Percentiles rank a stretch among this genome's conserved stretches.
Evolutionary conservation across 345 rosid species (phyloP).

Genomic region (Raphanus raphanistrum): DNA sequence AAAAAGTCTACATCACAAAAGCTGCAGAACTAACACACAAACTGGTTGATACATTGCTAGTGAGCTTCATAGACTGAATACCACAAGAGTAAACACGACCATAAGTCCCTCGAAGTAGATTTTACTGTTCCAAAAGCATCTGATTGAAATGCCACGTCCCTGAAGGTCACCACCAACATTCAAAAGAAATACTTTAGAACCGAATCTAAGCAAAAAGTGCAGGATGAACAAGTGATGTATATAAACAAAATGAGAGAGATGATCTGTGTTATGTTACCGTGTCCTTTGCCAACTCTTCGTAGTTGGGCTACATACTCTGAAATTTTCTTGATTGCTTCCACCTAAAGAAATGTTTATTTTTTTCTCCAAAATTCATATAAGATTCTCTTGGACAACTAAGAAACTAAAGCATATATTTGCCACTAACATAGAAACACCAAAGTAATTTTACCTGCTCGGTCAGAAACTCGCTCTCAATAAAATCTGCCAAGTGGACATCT

Average conservation of each 20-base stretch:
- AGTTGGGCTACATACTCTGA: slow-evolving; percentile 66
- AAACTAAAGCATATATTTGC: slow-evolving; percentile 14
- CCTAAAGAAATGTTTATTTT: slow-evolving; percentile 36
- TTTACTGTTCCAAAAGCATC: slow-evolving; percentile 62
- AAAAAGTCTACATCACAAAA: not conserved
- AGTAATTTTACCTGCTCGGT: slow-evolving; percentile 61
- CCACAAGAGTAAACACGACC: not conserved
- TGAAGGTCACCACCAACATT: slow-evolving; percentile 37
- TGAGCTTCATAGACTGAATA: not conserved
- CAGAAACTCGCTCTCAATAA: slow-evolving; percentile 67
- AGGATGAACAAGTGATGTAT: not conserved
- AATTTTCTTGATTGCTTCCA: slow-evolving; percentile 65
- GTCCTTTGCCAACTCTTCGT: slow-evolving; percentile 77
- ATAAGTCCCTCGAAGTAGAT: slow-evolving; percentile 15
- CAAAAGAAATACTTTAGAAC: not conserved
- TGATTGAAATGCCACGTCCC: slow-evolving; percentile 96
- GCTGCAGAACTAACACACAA: slow-evolving; percentile 8
- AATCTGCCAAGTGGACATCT: slow-evolving; percentile 76
- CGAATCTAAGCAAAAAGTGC: not conserved
- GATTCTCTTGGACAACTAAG: slow-evolving; percentile 14
- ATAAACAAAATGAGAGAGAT: not conserved
- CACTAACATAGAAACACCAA: slow-evolving; percentile 7
- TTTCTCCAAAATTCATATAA: not conserved
- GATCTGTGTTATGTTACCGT: slow-evolving; percentile 45
- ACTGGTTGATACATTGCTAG: slow-evolving; percentile 3